Base-by-base conservation (phyloP, 257 asterid genomes). In the Coffea canephora region DNA sequence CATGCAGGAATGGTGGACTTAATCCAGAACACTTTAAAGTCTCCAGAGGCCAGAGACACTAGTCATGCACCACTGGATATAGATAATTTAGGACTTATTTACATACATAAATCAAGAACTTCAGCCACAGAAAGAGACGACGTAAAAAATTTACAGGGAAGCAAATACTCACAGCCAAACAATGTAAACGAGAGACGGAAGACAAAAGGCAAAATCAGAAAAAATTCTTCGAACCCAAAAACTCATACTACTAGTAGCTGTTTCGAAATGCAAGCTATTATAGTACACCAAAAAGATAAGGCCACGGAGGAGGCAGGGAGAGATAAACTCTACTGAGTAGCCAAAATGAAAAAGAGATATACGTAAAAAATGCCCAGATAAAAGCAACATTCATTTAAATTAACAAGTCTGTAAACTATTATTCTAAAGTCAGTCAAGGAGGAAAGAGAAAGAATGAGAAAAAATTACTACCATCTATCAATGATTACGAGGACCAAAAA, bases 81-180 rank as follows among this genome's bases (percentile, higher is more conserved):
- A 48, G 48, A 70, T 36, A 48, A 67, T 74, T 73, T 69, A 65
- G 74, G 69, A 61, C 57, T 64, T 27, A 52, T 77, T 36, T 61
- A 76, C 69, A 57, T 55, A 75, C 74, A 72, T 18, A 78, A 25
- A 73, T 16, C 76, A 74, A 78, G 80, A 76, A 86, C 86, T 81
- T 83, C 61, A 84, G 62, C 61, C 75, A 78, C 86, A 75, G 89
- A 89, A 90, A 88, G 83, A 75, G 88, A 87, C 93, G 88, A 87
- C 83, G 57, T 6, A 73, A 80, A 84, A 84, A 84, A 88, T 48
- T 69, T 81, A 86, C 89, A 88, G 43, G 87, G 61, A 34, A 45
- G 78, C 85, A 82, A 73, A 82, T 62, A 74, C 61, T 82, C 68
- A 12, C 48, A 55, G 78, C 80, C 55, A 71, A 81, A 64, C 75